phyloP scores from a whole-genome alignment of 495 filamentous ascomycete species.

The Hypoxylon cercidicola region DNA sequence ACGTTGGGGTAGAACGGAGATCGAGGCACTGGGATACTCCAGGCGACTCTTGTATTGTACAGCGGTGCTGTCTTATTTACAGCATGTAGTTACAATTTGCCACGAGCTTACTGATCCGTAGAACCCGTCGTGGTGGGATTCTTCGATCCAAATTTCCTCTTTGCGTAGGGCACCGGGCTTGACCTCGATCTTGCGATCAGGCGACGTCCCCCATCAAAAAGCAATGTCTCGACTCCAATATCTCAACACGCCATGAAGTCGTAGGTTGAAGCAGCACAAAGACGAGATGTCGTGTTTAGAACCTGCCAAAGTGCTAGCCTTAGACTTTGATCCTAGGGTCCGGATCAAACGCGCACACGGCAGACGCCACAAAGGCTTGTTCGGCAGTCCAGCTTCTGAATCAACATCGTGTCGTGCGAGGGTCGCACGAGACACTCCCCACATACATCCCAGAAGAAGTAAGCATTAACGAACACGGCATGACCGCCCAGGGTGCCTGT shows the following conservation, averaged over 20 bases:
- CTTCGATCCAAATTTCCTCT: conserved; percentile 1
- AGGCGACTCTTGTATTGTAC: conserved; percentile 15
- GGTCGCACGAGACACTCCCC: conserved; percentile 38
- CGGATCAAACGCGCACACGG: conserved; percentile 27
- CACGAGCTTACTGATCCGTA: conserved; percentile 3
- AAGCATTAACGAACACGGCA: conserved; percentile 54
- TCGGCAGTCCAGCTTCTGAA: conserved; percentile 32
- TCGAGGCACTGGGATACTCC: too few relatives aligned
- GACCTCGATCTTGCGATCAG: not conserved
- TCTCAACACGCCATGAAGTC: conserved; percentile 18
- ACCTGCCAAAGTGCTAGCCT: conserved; percentile 42
- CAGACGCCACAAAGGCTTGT: conserved; percentile 41
- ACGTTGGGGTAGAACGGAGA: not conserved
- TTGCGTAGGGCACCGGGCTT: not conserved
- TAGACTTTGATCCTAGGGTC: conserved; percentile 36
- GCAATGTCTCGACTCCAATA: not conserved
- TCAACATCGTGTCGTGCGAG: conserved; percentile 39
- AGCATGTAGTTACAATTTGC: conserved; percentile 13
- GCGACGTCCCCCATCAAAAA: not conserved
- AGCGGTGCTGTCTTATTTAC: conserved; percentile 10
- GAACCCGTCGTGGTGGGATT: not conserved
- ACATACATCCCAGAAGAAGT: conserved; percentile 48
- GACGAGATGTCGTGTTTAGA: conserved; percentile 33
- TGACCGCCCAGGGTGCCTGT: conserved; percentile 34
- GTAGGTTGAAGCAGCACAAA: conserved; percentile 27